Evolutionary conservation across 169 alveolate genomes (phyloP), one percentile per base, ranked within the genome.

Genomic region (Plasmodium vivax): DNA sequence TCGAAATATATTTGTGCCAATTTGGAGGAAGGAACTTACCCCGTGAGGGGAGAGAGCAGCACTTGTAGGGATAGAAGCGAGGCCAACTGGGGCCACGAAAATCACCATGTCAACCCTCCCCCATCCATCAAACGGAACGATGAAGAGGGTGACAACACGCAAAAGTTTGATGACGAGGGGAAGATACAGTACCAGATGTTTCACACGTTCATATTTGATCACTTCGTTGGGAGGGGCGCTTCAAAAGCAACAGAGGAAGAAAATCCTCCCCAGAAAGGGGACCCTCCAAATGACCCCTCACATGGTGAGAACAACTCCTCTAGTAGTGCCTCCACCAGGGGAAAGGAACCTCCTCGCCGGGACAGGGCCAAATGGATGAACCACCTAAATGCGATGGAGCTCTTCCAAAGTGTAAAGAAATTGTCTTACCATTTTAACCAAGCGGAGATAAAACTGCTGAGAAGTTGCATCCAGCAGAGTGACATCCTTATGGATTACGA

Each of bases 191-290:
- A 84, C 56, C 84, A 72, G 36, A 0, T 10, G 32, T 84, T 84
- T 84, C 82, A 41, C 10, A 72, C 36, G 2, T 72, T 84, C 5
- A 43, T 84, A 71, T 84, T 84, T 84, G 83, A 84, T 19, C n/a
- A n/a, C 8, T 84, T 84, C 75, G 83, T 84, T 23, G 62, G 38
- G 23, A 47, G 1, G 38, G 4, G 12, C 77, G 3, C 7, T 9
- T 0, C 36, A 7, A 9, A 1, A 1, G 36, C 0, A 36, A 34
- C 36, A 3, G 30, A 19, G 2, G 38, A 19, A 0, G 38, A 19
- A 14, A 62, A 62, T 19, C 36, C 75, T 12, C 58, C 58, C 14
- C 58, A 47, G 58, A 62, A 19, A 0, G 7, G 19, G 77, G 38
- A 4, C 14, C 14, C n/a, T 10, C 30, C n/a, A 6, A 56, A 3